Percentiles rank a stretch among this genome's conserved stretches.
phyloP scores from a whole-genome alignment of 73 alveolate species.

The Blepharisma stoltei region DNA sequence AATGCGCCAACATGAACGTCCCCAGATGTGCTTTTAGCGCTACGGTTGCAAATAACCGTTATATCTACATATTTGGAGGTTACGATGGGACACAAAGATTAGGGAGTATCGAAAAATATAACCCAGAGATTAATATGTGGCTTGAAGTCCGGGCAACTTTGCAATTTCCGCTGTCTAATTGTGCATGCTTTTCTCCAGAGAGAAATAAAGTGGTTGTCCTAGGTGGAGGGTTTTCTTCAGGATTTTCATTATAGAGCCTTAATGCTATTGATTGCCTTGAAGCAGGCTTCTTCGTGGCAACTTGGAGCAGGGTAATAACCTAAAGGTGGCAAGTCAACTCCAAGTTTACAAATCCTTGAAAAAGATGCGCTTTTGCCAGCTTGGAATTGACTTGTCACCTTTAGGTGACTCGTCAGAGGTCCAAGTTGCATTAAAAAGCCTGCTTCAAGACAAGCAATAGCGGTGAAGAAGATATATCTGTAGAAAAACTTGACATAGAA shows the following conservation, averaged over 20 bases:
- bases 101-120: constrained; percentile 70
- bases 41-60: constrained; percentile 62
- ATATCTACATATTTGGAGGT: constrained; percentile 80
- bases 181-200: constrained; percentile 74
- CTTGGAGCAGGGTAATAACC: too few relatives aligned
- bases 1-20: constrained; percentile 67
- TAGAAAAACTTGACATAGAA: constrained; percentile 65
- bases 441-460: too few relatives aligned
- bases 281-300: too few relatives aligned
- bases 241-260: constrained; percentile 76
- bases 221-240: constrained; percentile 88
- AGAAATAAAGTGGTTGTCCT: constrained; percentile 66
- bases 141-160: constrained; percentile 48
- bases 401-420: too few relatives aligned
- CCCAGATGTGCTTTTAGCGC: constrained; percentile 83
- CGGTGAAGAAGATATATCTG: too few relatives aligned
- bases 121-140: constrained; percentile 56
- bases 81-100: constrained; percentile 82
- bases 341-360: too few relatives aligned
- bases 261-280: too few relatives aligned
- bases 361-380: too few relatives aligned
- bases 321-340: too few relatives aligned
- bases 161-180: constrained; percentile 67
- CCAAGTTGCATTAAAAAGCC: too few relatives aligned
- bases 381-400: too few relatives aligned